Conservation (phyloP, 371 early-diverging fungal genomes). For the Rhizopus delemar region DNA sequence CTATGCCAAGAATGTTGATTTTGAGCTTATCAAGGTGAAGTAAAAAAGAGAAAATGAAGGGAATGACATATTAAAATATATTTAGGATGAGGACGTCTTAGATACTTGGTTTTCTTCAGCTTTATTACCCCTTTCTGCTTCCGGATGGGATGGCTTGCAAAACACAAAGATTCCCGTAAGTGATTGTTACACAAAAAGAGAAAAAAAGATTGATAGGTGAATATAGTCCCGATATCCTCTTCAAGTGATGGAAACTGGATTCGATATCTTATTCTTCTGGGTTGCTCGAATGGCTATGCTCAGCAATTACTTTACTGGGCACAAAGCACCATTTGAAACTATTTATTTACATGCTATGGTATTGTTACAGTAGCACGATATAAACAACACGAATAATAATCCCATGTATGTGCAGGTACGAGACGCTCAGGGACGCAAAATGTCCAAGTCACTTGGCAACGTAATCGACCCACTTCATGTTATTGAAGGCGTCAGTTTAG, state of each 20-base stretch:
- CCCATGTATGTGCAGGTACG: constrained; percentile 62
- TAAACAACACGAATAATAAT: background rate
- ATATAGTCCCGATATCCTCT: constrained; percentile 74
- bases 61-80: background rate
- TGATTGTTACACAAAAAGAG: background rate
- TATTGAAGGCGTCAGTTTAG: constrained; percentile 83
- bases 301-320: constrained; percentile 82
- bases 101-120: constrained; percentile 99
- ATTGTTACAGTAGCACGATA: background rate
- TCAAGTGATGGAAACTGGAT: constrained; percentile 95
- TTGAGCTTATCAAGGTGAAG: constrained; percentile 36
- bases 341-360: constrained; percentile 83
- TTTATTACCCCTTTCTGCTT: constrained; percentile 93
- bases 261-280: constrained; percentile 99
- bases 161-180: constrained; percentile 39
- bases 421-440: constrained; percentile 97
- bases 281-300: constrained; percentile 99
- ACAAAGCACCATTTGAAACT: constrained; percentile 81
- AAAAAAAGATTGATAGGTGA: background rate
- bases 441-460: constrained; percentile 97
- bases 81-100: constrained; percentile 96
- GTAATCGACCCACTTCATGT: constrained; percentile 97
- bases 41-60: background rate
- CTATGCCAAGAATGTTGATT: constrained; percentile 29
- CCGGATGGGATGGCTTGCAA: constrained; percentile 60